Evolutionary conservation across 306 rosid species (phyloP), one percentile per base, ranked within the genome.

Genomic region (Spatholobus suberectus): DNA sequence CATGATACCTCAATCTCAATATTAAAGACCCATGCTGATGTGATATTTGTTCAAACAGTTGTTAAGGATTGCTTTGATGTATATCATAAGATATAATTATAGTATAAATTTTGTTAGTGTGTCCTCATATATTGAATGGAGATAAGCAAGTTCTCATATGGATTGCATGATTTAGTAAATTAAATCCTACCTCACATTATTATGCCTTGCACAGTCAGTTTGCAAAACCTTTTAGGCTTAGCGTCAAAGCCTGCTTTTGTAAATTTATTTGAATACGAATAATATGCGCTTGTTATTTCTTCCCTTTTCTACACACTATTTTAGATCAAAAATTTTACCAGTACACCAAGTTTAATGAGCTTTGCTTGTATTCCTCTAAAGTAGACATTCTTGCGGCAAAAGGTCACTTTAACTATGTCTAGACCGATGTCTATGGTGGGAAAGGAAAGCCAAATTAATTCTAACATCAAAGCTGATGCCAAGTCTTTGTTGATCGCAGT

Each of bases 361-460:
- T 82, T 86, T 70, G 68, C 73, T 74, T 80, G 84, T 66, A 83
- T 69, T 70, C 66, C 51, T 82, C 57, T 78, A 8, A 77, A 55
- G 76, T 13, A 94, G 98, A 94, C 97, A 37, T 94, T 94, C 79
- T 75, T 92, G 89, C 90, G 97, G 77, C 98, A 94, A 88, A 94
- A 92, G 90, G 87, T 89, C 82, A 91, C 89, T 89, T 83, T 89
- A 79, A 84, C 85, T 23, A 83, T 93, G 6, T 83, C 91, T 52
- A 59, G 78, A 23, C 73, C 88, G 34, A 79, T 78, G 70, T 70
- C 83, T 41, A 52, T 40, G 38, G 74, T 71, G 27, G 80, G 37
- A 20, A 90, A 79, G 52, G 87, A 84, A 83, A 58, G 85, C 76
- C 86, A 54, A 79, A 65, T 55, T 18, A 85, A 75, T 81, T 61